A percentile compares a stretch with the other conserved stretches of the same genome.
These are phyloP conservation scores for Aquilaria agallochum DNA, from an alignment of 441 rosid genomes.

Conservation along the genomic window DNA sequence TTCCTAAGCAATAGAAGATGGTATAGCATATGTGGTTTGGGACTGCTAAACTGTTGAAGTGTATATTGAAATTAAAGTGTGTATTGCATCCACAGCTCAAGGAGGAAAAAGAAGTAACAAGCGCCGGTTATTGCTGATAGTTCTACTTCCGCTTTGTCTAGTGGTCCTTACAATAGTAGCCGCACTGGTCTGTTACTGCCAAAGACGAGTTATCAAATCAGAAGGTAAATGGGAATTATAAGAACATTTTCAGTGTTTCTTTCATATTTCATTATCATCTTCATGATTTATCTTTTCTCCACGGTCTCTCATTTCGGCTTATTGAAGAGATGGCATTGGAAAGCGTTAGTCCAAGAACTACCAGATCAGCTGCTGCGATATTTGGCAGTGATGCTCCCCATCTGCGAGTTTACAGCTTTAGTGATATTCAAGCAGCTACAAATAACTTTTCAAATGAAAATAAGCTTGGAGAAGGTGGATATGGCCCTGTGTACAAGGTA, in stretches of 20 bases:
- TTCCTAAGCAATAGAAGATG: too few species aligned
- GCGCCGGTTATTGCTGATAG: slow-evolving; percentile 13
- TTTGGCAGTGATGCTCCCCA: slow-evolving; percentile 4
- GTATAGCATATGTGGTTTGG: too few species aligned
- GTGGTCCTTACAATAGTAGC: slow-evolving; percentile 10
- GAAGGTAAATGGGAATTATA: slow-evolving; percentile 12
- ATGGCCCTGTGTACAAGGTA: slow-evolving; percentile 19
- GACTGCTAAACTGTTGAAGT: too few species aligned
- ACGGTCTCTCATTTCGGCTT: background rate
- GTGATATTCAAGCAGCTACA: slow-evolving; percentile 12
- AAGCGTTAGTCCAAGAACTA: background rate
- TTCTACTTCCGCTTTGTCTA: slow-evolving; percentile 19
- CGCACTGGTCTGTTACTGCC: slow-evolving; percentile 6
- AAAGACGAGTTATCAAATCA: slow-evolving; percentile 2
- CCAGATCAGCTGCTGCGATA: slow-evolving; percentile 7
- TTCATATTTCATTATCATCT: background rate
- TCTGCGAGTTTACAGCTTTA: slow-evolving; percentile 14
- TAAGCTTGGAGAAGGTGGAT: too few species aligned
- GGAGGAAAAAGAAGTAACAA: slow-evolving; percentile 14
- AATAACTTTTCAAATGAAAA: slow-evolving; percentile 17
- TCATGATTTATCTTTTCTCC: background rate
- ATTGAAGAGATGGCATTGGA: slow-evolving; percentile 13
- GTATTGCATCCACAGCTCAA: slow-evolving; percentile 26
- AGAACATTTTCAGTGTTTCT: background rate
- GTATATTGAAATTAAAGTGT: too few species aligned